Percentiles rank a stretch among this genome's conserved stretches.
phyloP scores from a whole-genome alignment of 345 rosid species.

The Hibiscus trionum region DNA sequence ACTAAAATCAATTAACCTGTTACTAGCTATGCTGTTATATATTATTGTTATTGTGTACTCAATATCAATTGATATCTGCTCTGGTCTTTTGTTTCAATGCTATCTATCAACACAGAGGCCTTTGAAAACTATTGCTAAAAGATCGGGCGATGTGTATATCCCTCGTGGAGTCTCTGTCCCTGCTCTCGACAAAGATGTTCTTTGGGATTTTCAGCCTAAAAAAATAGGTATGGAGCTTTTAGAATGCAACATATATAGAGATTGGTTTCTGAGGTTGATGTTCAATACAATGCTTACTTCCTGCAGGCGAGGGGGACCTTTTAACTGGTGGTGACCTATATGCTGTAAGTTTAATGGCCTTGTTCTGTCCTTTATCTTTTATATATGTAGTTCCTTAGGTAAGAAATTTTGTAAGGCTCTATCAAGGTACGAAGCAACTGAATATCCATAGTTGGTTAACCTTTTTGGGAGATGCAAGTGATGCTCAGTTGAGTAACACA shows the following conservation, averaged over 20 bases:
- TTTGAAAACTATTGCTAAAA: conserved; percentile 88
- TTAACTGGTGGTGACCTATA: conserved; percentile 94
- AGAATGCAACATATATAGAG: not conserved
- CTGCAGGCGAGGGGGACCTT: conserved; percentile 92
- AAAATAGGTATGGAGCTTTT: conserved; percentile 49
- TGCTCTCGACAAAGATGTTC: conserved; percentile 87
- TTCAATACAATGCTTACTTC: not conserved
- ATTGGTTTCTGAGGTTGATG: not conserved
- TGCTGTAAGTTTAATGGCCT: conserved; percentile 64
- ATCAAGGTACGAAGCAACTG: not conserved
- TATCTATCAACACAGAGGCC: conserved; percentile 58
- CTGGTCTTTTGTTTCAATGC: not conserved
- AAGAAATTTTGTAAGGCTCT: not conserved
- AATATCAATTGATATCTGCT: not conserved
- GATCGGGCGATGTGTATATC: conserved; percentile 97
- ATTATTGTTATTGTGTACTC: not conserved
- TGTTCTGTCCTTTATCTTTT: conserved; percentile 9
- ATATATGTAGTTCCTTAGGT: not conserved
- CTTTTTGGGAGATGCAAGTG: not conserved
- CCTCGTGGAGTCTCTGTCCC: conserved; percentile 99
- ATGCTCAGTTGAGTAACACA: not conserved
- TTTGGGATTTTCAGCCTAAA: conserved; percentile 92
- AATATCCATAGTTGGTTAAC: not conserved
- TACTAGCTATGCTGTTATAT: conserved; percentile 2
- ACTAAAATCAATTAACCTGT: not conserved